These are phyloP conservation scores for Coniella vitis DNA, from an alignment of 2,329 filamentous ascomycete genomes.

Conservation along the genomic window DNA sequence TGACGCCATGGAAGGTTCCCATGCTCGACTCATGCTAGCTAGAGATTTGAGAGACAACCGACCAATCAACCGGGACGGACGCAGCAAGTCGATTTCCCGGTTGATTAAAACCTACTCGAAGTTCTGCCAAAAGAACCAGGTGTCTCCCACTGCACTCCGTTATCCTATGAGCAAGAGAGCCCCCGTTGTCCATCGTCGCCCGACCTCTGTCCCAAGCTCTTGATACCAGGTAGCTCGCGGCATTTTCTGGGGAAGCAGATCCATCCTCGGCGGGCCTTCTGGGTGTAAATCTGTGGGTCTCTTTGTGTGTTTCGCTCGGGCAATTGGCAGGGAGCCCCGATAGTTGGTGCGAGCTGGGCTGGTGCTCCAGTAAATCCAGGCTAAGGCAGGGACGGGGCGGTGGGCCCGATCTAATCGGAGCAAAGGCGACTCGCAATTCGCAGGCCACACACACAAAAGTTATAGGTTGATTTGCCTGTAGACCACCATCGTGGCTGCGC, in stretches of 20 bases:
- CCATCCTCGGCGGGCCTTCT: conserved; percentile 11
- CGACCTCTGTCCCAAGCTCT: neutral
- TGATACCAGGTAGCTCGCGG: conserved; percentile 7
- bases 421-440: neutral
- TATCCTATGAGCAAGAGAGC: neutral
- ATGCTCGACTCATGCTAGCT: neutral
- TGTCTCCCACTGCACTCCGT: neutral
- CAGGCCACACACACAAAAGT: too few species aligned
- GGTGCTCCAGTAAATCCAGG: neutral
- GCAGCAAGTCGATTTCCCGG: neutral
- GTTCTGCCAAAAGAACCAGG: neutral
- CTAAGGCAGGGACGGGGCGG: neutral
- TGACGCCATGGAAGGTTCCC: neutral
- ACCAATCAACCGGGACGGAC: neutral
- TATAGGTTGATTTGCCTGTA: neutral
- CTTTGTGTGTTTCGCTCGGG: neutral
- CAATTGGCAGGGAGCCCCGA: neutral
- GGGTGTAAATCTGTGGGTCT: conserved; percentile 9
- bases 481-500: neutral
- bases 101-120: too few species aligned
- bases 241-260: conserved; percentile 16
- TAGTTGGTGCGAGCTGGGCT: neutral
- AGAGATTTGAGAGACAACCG: neutral
- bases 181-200: too few species aligned
- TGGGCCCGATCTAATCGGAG: neutral